A percentile compares a stretch with the other conserved stretches of the same genome.
Conservation (phyloP, 2,329 filamentous ascomycete genomes). For the Chaetomium sp. region DNA sequence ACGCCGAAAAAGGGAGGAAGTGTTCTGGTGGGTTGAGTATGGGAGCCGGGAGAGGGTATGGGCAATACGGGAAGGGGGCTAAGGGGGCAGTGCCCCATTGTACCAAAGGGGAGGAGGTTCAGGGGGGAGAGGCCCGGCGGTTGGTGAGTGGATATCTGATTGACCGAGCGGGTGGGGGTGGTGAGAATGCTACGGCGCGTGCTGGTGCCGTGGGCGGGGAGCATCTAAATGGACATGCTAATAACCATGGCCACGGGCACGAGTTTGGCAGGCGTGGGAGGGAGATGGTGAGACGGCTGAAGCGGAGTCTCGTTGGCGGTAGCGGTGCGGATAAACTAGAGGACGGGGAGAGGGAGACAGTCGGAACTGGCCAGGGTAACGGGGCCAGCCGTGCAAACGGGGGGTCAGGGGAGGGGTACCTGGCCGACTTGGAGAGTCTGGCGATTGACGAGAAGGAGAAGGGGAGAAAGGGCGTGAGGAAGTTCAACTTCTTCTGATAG, state of each 20-base stretch:
- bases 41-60: background rate
- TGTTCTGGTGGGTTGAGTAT: background rate
- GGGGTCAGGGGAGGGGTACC: background rate
- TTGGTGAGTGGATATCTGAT: background rate
- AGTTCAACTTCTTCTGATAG: slow-evolving; percentile 20
- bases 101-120: background rate
- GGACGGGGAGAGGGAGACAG: background rate
- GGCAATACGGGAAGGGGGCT: too few relatives aligned
- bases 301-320: slow-evolving; percentile 12
- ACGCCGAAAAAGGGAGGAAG: background rate
- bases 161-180: background rate
- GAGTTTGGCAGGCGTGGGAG: slow-evolving; percentile 12
- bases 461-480: background rate
- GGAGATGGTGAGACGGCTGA: slow-evolving; percentile 19
- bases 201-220: background rate
- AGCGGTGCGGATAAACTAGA: background rate
- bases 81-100: too few relatives aligned
- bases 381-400: background rate
- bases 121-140: background rate
- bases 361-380: background rate
- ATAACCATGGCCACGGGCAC: background rate
- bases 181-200: background rate
- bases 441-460: slow-evolving; percentile 1
- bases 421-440: slow-evolving; percentile 9
- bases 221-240: background rate